Evolutionary conservation across 75 land plant species (phyloP).

Genomic region (Pinus taeda): DNA sequence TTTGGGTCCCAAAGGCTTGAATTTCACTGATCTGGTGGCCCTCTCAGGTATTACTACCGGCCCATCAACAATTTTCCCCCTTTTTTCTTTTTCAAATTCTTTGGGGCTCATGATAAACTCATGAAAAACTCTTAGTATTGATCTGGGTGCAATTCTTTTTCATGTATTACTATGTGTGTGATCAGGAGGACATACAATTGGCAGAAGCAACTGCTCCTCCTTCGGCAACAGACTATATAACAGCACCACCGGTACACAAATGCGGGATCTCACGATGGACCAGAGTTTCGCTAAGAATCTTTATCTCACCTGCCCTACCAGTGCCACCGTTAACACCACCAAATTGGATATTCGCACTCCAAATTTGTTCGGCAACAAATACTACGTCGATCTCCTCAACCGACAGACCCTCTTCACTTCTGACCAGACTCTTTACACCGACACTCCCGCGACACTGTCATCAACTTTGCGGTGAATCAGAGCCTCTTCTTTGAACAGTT

Average conservation of each 20-base stretch:
- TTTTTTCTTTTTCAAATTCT: no score
- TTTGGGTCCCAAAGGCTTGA: background rate
- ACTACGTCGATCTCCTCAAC: conserved; percentile 53
- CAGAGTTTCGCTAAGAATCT: conserved; percentile 38
- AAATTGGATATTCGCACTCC: conserved; percentile 41
- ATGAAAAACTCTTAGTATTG: background rate
- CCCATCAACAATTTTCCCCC: background rate
- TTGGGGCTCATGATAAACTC: background rate
- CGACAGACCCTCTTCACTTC: conserved; percentile 60
- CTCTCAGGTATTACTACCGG: background rate
- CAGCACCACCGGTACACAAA: background rate
- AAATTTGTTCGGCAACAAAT: conserved; percentile 65
- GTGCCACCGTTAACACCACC: conserved; percentile 22
- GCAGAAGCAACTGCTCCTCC: conserved; percentile 13
- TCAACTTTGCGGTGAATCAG: conserved; percentile 34
- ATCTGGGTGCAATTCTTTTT: background rate
- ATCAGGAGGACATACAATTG: conserved; percentile 35
- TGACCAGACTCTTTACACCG: conserved; percentile 53
- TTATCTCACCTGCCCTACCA: conserved; percentile 28
- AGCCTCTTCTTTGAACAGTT: conserved; percentile 16
- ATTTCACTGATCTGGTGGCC: background rate
- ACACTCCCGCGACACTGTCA: conserved; percentile 32
- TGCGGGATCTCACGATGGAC: background rate
- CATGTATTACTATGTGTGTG: background rate
- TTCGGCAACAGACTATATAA: conserved; percentile 12